phyloP scores from a whole-genome alignment of 768 basidiomycete genomes.

The Termitomyces sp. region DNA sequence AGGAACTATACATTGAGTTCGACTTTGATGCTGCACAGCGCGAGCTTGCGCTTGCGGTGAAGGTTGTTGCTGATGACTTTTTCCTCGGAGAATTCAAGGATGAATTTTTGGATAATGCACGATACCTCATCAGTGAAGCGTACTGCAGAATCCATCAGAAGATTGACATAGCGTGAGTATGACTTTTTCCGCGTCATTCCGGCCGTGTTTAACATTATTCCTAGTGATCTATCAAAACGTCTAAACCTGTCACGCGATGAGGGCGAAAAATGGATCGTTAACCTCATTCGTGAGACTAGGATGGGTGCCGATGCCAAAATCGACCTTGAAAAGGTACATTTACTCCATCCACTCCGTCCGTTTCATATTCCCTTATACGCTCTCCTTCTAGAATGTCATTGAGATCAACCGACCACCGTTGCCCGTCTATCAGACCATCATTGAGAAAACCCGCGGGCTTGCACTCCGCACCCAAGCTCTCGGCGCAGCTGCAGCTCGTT shows the following conservation, averaged over 20 bases:
- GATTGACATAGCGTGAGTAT: constrained; percentile 77
- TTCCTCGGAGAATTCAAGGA: constrained; percentile 89
- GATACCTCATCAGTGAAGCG: constrained; percentile 94
- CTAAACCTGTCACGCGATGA: constrained; percentile 93
- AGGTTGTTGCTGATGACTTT: constrained; percentile 88
- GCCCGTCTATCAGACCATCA: constrained; percentile 91
- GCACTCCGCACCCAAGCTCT: constrained; percentile 89
- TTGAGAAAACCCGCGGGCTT: constrained; percentile 92
- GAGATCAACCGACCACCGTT: constrained; percentile 89
- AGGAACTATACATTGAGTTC: constrained; percentile 92
- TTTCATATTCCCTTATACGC: neutral
- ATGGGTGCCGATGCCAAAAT: constrained; percentile 98
- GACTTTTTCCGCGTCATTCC: neutral
- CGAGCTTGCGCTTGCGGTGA: constrained; percentile 74
- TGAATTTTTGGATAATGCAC: constrained; percentile 95
- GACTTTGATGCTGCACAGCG: constrained; percentile 95
- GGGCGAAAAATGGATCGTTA: constrained; percentile 99
- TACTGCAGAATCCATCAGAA: constrained; percentile 97
- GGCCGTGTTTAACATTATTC: neutral
- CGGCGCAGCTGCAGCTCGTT: constrained; percentile 62
- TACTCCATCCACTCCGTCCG: constrained; percentile 1
- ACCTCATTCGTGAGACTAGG: constrained; percentile 95
- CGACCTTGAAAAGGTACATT: constrained; percentile 84
- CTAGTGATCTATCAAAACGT: constrained; percentile 87
- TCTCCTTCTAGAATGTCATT: constrained; percentile 78